Evolutionary conservation across 768 basidiomycete species (phyloP).

Genomic region (Calocybe gangraenosa): DNA sequence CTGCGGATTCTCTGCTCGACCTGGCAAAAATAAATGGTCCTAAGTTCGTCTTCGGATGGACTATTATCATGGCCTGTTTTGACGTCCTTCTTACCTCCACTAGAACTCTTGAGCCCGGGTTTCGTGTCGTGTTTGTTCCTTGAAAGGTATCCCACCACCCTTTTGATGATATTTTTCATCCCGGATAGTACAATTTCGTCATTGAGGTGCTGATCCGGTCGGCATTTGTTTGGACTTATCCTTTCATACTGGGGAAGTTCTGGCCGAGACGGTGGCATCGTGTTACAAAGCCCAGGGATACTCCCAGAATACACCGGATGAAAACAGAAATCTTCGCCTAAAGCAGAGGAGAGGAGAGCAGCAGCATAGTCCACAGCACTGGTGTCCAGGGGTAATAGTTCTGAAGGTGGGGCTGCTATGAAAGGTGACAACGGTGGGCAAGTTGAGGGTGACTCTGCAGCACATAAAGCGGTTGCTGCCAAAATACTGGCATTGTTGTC

Average conservation of each 20-base stretch:
- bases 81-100: background rate
- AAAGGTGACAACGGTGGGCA: slow-evolving; percentile 17
- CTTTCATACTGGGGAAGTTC: background rate
- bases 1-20: no score
- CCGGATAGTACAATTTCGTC: slow-evolving; percentile 14
- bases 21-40: no score
- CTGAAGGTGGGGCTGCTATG: slow-evolving; percentile 12
- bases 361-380: slow-evolving; percentile 29
- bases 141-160: slow-evolving; percentile 23
- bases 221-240: background rate
- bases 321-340: slow-evolving; percentile 18
- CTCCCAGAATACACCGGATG: slow-evolving; percentile 7
- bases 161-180: slow-evolving; percentile 24
- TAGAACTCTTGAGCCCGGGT: background rate
- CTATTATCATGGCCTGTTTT: background rate
- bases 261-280: background rate
- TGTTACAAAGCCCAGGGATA: background rate
- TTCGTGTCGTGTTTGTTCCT: slow-evolving; percentile 8
- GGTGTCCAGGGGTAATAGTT: slow-evolving; percentile 5
- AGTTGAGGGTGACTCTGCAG: slow-evolving; percentile 12
- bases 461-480: slow-evolving; percentile 9
- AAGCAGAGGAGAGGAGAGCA: slow-evolving; percentile 30
- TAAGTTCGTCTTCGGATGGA: no score
- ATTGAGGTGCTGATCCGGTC: background rate
- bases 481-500: slow-evolving; percentile 8